Conservation (phyloP, 2,329 filamentous ascomycete genomes). For the Cercospora beticola region DNA sequence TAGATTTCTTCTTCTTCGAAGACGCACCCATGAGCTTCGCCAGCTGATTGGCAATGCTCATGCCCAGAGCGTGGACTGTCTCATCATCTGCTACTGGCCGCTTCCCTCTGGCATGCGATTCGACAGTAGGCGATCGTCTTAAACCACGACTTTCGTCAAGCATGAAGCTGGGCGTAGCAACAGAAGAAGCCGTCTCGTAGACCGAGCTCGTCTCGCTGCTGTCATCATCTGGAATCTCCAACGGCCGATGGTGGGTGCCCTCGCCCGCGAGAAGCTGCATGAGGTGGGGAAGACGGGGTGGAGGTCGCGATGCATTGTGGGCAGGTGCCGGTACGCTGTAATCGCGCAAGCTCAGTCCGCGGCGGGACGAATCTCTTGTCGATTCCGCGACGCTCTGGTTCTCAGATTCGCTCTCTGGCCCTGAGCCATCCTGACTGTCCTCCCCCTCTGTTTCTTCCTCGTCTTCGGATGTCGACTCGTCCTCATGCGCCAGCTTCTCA, state of each 20-base stretch:
- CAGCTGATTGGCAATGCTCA: conserved; percentile 39
- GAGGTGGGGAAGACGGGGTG: conserved; percentile 19
- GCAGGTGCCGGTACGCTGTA: not conserved
- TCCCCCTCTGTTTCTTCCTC: conserved; percentile 26
- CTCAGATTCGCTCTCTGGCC: not conserved
- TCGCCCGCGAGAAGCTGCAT: conserved; percentile 24
- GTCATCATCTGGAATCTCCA: conserved; percentile 5
- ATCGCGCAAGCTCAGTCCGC: not conserved
- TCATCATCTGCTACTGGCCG: conserved; percentile 25
- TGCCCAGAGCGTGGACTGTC: conserved; percentile 37
- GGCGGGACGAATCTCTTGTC: not conserved
- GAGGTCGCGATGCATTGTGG: conserved; percentile 4
- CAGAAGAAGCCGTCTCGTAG: not conserved
- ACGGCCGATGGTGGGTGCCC: conserved; percentile 12
- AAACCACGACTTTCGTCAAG: not conserved
- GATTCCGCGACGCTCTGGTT: not conserved
- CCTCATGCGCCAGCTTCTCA: conserved; percentile 37
- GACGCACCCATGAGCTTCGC: conserved; percentile 32
- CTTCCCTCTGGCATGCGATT: conserved; percentile 3
- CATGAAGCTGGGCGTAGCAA: not conserved
- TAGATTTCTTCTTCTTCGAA: conserved; percentile 20
- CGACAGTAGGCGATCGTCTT: conserved; percentile 6
- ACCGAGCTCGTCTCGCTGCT: conserved; percentile 6
- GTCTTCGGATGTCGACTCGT: conserved; percentile 37
- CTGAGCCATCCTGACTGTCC: conserved; percentile 10